Percentiles rank a stretch among this genome's conserved stretches.
Evolutionary conservation across 768 basidiomycete genomes (phyloP).

Genomic region (Agrocybe chaxingu): DNA sequence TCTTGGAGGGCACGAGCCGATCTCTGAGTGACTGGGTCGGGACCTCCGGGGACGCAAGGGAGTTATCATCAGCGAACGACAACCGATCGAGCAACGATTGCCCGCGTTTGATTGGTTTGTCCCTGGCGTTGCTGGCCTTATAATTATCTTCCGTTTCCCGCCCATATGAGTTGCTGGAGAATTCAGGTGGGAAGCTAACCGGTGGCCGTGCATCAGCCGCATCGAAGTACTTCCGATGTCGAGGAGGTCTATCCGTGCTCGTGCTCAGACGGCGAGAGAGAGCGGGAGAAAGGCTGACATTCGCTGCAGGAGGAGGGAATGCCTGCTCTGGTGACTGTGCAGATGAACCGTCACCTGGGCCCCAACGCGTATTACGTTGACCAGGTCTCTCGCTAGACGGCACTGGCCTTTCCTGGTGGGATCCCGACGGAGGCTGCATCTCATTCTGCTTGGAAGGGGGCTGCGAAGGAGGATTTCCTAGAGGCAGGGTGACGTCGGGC

Average conservation of each 20-base stretch:
- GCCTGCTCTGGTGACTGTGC: background rate
- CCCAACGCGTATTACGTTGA: no score
- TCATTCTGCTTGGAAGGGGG: background rate
- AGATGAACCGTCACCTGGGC: background rate
- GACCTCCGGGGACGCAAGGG: constrained; percentile 5
- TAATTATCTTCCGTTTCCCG: constrained; percentile 7
- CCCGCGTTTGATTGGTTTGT: constrained; percentile 5
- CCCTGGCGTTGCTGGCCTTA: constrained; percentile 11
- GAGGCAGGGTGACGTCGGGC: background rate
- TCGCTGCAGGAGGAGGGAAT: background rate
- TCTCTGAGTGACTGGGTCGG: constrained; percentile 31
- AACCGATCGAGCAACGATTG: constrained; percentile 33
- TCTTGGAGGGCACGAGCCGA: constrained; percentile 37
- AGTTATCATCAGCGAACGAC: constrained; percentile 20
- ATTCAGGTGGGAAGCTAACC: background rate
- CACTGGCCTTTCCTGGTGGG: no score
- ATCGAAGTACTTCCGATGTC: constrained; percentile 12
- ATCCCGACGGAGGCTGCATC: no score
- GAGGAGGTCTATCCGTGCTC: constrained; percentile 7
- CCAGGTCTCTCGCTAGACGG: no score
- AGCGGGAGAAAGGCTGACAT: constrained; percentile 2
- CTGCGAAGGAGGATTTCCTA: background rate
- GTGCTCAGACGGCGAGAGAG: constrained; percentile 15
- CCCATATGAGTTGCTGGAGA: background rate
- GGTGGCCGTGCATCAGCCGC: background rate